A percentile compares a stretch with the other conserved stretches of the same genome.
Conservation (phyloP, 2,329 filamentous ascomycete species). For the Aspergillus luchuensis region DNA sequence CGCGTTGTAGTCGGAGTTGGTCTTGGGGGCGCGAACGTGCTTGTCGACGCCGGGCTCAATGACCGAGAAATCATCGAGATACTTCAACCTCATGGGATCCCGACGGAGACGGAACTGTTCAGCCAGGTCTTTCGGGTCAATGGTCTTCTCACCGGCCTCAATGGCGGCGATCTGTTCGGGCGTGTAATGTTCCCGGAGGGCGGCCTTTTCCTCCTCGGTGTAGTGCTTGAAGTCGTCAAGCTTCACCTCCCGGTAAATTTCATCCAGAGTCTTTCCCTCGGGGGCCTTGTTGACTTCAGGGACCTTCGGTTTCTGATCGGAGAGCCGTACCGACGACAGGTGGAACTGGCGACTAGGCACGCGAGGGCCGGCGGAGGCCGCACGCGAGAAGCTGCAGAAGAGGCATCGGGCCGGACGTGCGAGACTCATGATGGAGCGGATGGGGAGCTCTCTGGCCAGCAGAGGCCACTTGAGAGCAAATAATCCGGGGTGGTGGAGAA, state of each 20-base stretch:
- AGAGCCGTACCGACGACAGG: slow-evolving; percentile 42
- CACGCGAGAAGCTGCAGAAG: slow-evolving; percentile 51
- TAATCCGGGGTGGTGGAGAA: slow-evolving; percentile 1
- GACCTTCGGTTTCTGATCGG: slow-evolving; percentile 44
- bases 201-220: slow-evolving; percentile 64
- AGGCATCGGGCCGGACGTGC: slow-evolving; percentile 53
- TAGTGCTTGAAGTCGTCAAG: slow-evolving; percentile 57
- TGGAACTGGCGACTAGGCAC: slow-evolving; percentile 54
- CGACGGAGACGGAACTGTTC: slow-evolving; percentile 70
- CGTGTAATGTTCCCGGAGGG: slow-evolving; percentile 70
- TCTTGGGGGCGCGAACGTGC: slow-evolving; percentile 54
- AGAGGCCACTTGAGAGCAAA: slow-evolving; percentile 25
- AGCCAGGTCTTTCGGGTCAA: slow-evolving; percentile 73
- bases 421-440: slow-evolving; percentile 49
- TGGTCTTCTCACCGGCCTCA: slow-evolving; percentile 74
- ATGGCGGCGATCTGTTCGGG: slow-evolving; percentile 79
- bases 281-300: background rate
- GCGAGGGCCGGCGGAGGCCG: slow-evolving; percentile 40
- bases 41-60: slow-evolving; percentile 79
- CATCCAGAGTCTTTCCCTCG: slow-evolving; percentile 24
- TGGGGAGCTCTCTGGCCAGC: slow-evolving; percentile 33
- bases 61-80: slow-evolving; percentile 79
- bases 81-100: slow-evolving; percentile 72
- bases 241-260: slow-evolving; percentile 26
- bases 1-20: slow-evolving; percentile 58